Conservation (phyloP, 768 basidiomycete species). For the Paxillus ammoniavirescens region DNA sequence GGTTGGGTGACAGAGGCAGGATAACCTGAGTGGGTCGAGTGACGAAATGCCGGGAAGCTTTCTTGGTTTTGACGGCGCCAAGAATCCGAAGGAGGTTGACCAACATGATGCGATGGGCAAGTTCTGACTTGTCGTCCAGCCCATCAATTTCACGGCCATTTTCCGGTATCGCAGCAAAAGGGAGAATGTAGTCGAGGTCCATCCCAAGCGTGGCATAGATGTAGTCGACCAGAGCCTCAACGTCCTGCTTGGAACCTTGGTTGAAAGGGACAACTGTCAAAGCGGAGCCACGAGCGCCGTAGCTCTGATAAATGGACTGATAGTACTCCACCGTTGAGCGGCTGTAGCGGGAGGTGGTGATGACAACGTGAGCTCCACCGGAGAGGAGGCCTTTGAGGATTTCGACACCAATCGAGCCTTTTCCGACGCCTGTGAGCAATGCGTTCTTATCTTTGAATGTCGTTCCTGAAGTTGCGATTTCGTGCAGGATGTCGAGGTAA, state of each 20-base stretch:
- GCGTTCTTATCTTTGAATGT: conserved; percentile 99
- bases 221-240: conserved; percentile 97
- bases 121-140: conserved; percentile 94
- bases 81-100: conserved; percentile 95
- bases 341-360: conserved; percentile 97
- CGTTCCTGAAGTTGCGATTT: conserved; percentile 97
- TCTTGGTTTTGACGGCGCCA: conserved; percentile 97
- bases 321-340: conserved; percentile 97
- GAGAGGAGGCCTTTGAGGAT: conserved; percentile 95
- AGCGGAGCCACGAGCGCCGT: conserved; percentile 93
- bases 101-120: conserved; percentile 98
- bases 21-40: conserved; percentile 99
- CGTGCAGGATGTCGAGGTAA: conserved; percentile 95
- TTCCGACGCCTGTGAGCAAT: conserved; percentile 94
- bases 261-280: conserved; percentile 99
- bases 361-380: conserved; percentile 93
- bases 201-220: conserved; percentile 94
- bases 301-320: conserved; percentile 95
- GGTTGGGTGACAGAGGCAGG: conserved; percentile 95
- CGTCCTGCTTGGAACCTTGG: conserved; percentile 97
- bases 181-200: conserved; percentile 97
- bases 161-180: conserved; percentile 97
- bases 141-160: conserved; percentile 98
- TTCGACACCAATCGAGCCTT: conserved; percentile 97
- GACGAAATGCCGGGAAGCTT: conserved; percentile 93